Evolutionary conservation across 2,329 filamentous ascomycete genomes (phyloP).

Genomic region (Sporothrix humicola): DNA sequence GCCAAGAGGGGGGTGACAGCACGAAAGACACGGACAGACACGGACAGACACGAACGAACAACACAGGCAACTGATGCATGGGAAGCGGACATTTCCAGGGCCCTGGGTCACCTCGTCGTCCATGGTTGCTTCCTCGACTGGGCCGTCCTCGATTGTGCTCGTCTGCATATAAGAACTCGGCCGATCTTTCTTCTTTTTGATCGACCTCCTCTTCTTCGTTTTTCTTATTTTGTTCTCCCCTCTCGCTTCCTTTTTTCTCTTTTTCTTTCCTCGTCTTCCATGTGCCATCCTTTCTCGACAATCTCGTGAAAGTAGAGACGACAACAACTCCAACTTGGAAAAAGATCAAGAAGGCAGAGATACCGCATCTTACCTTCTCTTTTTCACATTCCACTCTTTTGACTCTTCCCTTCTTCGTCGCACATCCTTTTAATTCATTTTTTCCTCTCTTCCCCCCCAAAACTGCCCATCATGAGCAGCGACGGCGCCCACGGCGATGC

Average conservation of each 20-base stretch:
- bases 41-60: background rate
- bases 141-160: background rate
- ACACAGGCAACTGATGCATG: background rate
- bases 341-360: background rate
- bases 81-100: background rate
- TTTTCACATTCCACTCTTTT: conserved; percentile 20
- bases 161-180: conserved; percentile 23
- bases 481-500: conserved; percentile 25
- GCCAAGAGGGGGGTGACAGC: background rate
- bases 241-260: background rate
- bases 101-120: conserved; percentile 14
- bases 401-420: background rate
- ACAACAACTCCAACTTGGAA: background rate
- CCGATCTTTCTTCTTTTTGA: conserved; percentile 24
- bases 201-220: conserved; percentile 6
- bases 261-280: background rate
- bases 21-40: background rate
- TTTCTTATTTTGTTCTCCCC: background rate
- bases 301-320: conserved; percentile 6
- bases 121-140: background rate
- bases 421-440: background rate
- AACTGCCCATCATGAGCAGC: conserved; percentile 16
- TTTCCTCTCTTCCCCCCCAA: background rate
- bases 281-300: background rate
- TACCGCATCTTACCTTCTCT: background rate